Percentiles rank a stretch among this genome's conserved stretches.
These are phyloP conservation scores for Aureobasidium sp. DNA, from an alignment of 2,329 filamentous ascomycete species.

Conservation along the genomic window DNA sequence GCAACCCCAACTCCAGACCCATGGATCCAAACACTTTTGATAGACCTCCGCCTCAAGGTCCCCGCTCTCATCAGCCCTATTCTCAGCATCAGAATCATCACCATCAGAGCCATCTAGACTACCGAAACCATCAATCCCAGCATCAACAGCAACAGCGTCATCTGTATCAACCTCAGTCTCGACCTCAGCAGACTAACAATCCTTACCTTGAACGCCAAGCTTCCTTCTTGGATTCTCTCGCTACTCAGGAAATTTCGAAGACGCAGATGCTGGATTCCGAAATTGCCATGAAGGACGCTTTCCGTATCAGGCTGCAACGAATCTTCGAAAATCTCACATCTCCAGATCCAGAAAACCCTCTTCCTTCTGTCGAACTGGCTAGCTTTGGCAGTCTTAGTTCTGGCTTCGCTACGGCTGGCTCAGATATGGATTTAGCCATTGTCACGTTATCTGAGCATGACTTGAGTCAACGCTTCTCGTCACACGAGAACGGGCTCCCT, in stretches of 20 bases:
- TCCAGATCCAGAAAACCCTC: slow-evolving; percentile 43
- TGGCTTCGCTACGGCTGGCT: slow-evolving; percentile 79
- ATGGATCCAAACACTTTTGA: slow-evolving; percentile 28
- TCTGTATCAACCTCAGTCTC: slow-evolving; percentile 12
- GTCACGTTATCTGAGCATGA: slow-evolving; percentile 46
- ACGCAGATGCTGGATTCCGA: slow-evolving; percentile 60
- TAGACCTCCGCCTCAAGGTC: slow-evolving; percentile 16
- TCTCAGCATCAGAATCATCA: not conserved
- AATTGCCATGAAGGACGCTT: slow-evolving; percentile 62
- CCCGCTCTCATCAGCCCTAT: not conserved
- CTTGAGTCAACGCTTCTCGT: slow-evolving; percentile 23
- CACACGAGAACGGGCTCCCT: slow-evolving; percentile 55
- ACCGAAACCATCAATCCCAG: not conserved
- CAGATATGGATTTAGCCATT: slow-evolving; percentile 83
- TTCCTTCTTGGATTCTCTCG: slow-evolving; percentile 38
- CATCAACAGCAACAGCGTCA: not conserved
- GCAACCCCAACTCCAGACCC: not conserved
- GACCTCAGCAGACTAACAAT: slow-evolving; percentile 13
- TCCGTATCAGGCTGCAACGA: slow-evolving; percentile 57
- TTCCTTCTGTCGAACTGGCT: slow-evolving; percentile 54
- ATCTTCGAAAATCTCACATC: slow-evolving; percentile 57
- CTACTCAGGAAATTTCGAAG: slow-evolving; percentile 44
- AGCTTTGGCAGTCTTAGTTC: slow-evolving; percentile 79
- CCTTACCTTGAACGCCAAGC: slow-evolving; percentile 29
- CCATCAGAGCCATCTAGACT: not conserved